A percentile compares a stretch with the other conserved stretches of the same genome.
Conservation (phyloP, 768 basidiomycete genomes). For the Mycena rebaudengoi region DNA sequence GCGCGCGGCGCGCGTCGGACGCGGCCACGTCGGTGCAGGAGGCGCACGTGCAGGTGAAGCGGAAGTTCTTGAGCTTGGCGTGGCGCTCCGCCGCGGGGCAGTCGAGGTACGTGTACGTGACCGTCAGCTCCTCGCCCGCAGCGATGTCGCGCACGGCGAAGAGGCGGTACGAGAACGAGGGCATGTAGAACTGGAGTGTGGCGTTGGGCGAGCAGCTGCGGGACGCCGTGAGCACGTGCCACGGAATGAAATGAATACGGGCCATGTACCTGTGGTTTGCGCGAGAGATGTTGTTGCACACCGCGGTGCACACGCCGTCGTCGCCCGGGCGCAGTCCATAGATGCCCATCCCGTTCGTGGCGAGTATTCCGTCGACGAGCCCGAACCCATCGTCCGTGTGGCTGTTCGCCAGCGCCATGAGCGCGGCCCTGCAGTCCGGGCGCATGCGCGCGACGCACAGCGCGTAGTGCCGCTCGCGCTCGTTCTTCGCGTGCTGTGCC, state of each 20-base stretch:
- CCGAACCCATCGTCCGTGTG: conserved; percentile 41
- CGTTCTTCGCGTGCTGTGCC: no score
- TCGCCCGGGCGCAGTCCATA: not conserved
- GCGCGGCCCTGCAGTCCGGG: conserved; percentile 27
- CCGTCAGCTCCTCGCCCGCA: conserved; percentile 42
- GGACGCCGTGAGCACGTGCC: not conserved
- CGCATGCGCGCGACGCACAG: conserved; percentile 30
- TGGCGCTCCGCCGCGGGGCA: conserved; percentile 32
- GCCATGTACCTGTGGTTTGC: conserved; percentile 35
- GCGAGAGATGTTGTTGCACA: conserved; percentile 31
- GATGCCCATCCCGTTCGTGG: conserved; percentile 34
- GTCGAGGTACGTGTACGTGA: conserved; percentile 32
- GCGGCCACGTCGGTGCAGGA: conserved; percentile 32
- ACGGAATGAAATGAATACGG: not conserved
- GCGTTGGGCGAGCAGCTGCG: conserved; percentile 34
- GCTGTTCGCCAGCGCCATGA: conserved; percentile 33
- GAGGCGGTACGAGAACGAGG: conserved; percentile 19
- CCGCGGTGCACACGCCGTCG: conserved; percentile 7
- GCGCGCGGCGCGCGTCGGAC: not conserved
- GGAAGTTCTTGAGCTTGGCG: conserved; percentile 34
- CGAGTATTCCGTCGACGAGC: conserved; percentile 34
- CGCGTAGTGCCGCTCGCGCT: conserved; percentile 28
- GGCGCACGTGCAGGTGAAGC: conserved; percentile 42
- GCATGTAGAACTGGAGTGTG: conserved; percentile 26
- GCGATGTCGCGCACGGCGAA: conserved; percentile 37